Conservation (phyloP, 2,329 filamentous ascomycete genomes). For the Monilinia fructigena region DNA sequence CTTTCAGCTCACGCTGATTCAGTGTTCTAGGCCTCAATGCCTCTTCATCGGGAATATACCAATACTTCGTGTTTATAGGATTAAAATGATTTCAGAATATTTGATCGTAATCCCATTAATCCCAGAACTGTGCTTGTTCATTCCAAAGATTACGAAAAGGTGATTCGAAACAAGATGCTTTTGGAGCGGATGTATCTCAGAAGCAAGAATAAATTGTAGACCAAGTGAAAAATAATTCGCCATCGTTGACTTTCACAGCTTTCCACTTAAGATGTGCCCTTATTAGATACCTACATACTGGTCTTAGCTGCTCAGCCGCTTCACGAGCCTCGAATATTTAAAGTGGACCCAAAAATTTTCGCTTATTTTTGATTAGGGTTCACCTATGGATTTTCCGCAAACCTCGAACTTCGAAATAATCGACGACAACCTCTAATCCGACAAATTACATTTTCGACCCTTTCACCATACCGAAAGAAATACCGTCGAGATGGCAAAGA, state of each 20-base stretch:
- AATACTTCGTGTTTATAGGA: constrained; percentile 11
- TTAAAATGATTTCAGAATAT: not conserved
- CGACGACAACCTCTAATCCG: constrained; percentile 27
- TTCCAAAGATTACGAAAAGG: not conserved
- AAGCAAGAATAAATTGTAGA: not conserved
- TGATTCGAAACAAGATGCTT: not conserved
- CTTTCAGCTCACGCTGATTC: not conserved
- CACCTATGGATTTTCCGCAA: constrained; percentile 27
- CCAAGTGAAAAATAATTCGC: not conserved
- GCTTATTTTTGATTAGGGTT: constrained; percentile 39
- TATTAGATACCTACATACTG: not conserved
- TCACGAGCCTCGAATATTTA: not conserved
- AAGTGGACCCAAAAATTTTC: constrained; percentile 23
- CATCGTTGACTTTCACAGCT: not conserved
- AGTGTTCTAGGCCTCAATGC: not conserved
- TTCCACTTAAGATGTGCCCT: not conserved
- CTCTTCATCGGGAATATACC: constrained; percentile 7
- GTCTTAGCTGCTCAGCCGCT: not conserved
- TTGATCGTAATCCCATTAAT: not conserved
- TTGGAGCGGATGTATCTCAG: not conserved
- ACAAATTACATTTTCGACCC: constrained; percentile 34
- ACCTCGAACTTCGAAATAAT: constrained; percentile 26
- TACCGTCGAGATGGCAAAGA: constrained; percentile 61
- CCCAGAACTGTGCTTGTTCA: not conserved
- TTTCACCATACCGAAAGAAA: constrained; percentile 37